A percentile compares a stretch with the other conserved stretches of the same genome.
Conservation (phyloP, 371 early-diverging fungal genomes). For the Encephalitozoon cuniculi region DNA sequence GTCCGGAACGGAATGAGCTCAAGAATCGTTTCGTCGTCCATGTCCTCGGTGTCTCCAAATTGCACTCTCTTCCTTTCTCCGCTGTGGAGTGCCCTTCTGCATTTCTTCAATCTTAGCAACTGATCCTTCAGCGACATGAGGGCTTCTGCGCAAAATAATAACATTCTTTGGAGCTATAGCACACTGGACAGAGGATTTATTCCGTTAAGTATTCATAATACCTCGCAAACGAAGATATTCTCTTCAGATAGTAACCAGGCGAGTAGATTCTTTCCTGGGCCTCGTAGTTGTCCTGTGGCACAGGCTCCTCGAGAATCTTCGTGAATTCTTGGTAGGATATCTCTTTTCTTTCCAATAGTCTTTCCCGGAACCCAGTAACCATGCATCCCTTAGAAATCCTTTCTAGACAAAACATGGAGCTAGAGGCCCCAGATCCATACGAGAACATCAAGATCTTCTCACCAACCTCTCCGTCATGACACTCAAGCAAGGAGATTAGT, state of each 20-base stretch:
- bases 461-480: slow-evolving; percentile 54
- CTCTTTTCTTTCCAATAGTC: slow-evolving; percentile 1
- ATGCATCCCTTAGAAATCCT: slow-evolving; percentile 32
- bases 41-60: slow-evolving; percentile 25
- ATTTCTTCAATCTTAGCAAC: slow-evolving; percentile 22
- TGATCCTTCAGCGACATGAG: slow-evolving; percentile 33
- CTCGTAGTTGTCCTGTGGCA: background rate
- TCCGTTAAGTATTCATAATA: background rate
- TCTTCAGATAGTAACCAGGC: background rate
- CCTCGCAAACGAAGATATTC: background rate
- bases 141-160: background rate
- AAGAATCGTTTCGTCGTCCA: slow-evolving; percentile 39
- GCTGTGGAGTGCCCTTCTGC: background rate
- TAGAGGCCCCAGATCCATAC: slow-evolving; percentile 86
- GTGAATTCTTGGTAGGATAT: background rate
- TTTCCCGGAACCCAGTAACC: slow-evolving; percentile 1
- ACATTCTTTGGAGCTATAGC: background rate
- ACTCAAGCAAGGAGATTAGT: slow-evolving; percentile 69
- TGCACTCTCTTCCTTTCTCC: background rate
- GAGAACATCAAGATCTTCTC: slow-evolving; percentile 81
- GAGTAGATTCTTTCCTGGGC: background rate
- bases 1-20: slow-evolving; percentile 18
- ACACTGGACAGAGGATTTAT: background rate
- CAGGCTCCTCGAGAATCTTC: background rate
- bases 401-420: slow-evolving; percentile 66